Evolutionary conservation across 306 rosid species (phyloP).

Genomic region (Cucumis melo): DNA sequence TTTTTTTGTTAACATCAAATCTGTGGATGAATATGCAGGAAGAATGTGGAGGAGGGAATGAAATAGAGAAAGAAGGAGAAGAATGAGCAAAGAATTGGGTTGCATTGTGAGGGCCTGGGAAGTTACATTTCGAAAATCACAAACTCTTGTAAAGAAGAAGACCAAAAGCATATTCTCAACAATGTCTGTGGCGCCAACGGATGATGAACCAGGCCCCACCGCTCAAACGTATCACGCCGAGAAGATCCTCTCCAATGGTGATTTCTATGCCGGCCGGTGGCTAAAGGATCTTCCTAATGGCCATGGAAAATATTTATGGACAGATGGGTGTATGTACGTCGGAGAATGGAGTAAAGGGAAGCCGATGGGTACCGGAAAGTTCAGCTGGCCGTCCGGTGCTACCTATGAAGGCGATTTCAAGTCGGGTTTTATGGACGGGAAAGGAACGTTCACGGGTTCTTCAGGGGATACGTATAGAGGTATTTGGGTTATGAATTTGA

Average conservation of each 20-base stretch:
- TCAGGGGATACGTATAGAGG: conserved; percentile 66
- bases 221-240: conserved; percentile 33
- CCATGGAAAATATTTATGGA: conserved; percentile 69
- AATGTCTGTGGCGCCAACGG: conserved; percentile 78
- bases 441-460: conserved; percentile 57
- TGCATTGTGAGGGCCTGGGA: conserved; percentile 57
- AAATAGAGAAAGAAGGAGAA: conserved; percentile 27
- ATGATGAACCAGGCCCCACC: conserved; percentile 34
- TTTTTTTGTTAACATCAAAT: conserved; percentile 10
- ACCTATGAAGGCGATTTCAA: conserved; percentile 83
- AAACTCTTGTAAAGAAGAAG: conserved; percentile 37
- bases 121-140: conserved; percentile 45
- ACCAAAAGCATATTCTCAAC: conserved; percentile 40
- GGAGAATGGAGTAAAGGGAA: conserved; percentile 73
- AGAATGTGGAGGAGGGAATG: conserved; percentile 5
- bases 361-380: conserved; percentile 55
- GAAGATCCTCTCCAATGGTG: conserved; percentile 54
- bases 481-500: conserved; percentile 66
- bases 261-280: conserved; percentile 71
- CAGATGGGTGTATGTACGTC: conserved; percentile 84
- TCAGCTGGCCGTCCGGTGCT: conserved; percentile 94
- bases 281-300: conserved; percentile 42
- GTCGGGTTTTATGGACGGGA: conserved; percentile 54
- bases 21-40: conserved; percentile 19
- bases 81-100: conserved; percentile 61